phyloP scores from a whole-genome alignment of 1,284 basidiomycete genomes.

The Pseudozyma pruni region DNA sequence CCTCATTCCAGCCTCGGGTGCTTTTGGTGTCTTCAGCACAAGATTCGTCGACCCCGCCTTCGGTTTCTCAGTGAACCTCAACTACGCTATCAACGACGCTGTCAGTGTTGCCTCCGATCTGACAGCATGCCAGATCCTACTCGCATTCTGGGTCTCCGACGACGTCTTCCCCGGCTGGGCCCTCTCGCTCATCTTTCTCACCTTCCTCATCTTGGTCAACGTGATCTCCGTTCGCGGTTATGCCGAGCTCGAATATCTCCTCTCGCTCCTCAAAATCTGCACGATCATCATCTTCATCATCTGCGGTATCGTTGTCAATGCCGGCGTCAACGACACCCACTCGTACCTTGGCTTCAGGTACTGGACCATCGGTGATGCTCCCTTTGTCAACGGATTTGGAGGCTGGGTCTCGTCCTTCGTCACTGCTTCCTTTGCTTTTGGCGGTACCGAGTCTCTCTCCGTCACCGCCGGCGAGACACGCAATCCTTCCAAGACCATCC shows the following conservation, averaged over 20 bases:
- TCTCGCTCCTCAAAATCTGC: constrained; percentile 42
- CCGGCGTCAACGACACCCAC: constrained; percentile 41
- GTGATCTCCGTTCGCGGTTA: constrained; percentile 74
- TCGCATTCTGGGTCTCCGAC: constrained; percentile 40
- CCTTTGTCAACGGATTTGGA: constrained; percentile 66
- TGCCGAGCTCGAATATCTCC: constrained; percentile 72
- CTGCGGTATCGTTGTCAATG: constrained; percentile 50
- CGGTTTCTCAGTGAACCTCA: constrained; percentile 43
- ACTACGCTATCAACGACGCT: constrained; percentile 56
- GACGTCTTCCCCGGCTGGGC: constrained; percentile 39
- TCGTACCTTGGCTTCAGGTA: constrained; percentile 55
- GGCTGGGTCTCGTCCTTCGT: constrained; percentile 72
- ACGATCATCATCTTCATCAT: constrained; percentile 44
- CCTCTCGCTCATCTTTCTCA: constrained; percentile 69
- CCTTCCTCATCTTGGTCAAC: constrained; percentile 61
- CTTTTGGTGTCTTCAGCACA: constrained; percentile 57
- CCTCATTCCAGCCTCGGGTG: constrained; percentile 57
- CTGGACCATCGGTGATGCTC: constrained; percentile 71
- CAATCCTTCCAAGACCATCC: constrained; percentile 52
- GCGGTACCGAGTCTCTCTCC: constrained; percentile 74
- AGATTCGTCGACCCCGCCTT: constrained; percentile 51
- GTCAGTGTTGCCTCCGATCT: constrained; percentile 71
- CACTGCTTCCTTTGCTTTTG: constrained; percentile 76
- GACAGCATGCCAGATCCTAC: constrained; percentile 66
- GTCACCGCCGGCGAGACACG: constrained; percentile 52